Conservation (phyloP, 2,329 filamentous ascomycete species). For the Niveomyces coronatus region DNA sequence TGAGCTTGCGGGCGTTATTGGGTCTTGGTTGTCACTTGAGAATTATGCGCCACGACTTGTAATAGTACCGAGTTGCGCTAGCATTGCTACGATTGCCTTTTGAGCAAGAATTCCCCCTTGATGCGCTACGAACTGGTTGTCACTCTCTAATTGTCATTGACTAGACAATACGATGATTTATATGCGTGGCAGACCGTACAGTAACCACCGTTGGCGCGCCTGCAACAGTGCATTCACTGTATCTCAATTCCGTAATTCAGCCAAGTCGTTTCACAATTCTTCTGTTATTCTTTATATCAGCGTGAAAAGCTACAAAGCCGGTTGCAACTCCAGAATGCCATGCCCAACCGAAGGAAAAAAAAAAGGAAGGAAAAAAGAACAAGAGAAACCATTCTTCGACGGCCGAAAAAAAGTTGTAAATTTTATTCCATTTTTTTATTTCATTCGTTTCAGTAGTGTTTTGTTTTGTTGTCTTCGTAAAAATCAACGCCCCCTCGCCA, state of each 20-base stretch:
- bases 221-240: not conserved
- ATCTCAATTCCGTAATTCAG: too few species aligned
- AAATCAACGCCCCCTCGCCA: too few species aligned
- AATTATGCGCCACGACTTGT: conserved; percentile 21
- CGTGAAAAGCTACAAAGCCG: conserved; percentile 35
- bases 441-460: conserved; percentile 8
- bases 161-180: too few species aligned
- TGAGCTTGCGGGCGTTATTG: conserved; percentile 34
- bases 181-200: too few species aligned
- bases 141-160: too few species aligned
- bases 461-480: conserved; percentile 18
- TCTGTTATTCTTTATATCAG: conserved; percentile 18
- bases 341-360: conserved; percentile 28
- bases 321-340: conserved; percentile 37
- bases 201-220: not conserved
- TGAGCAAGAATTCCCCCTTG: too few species aligned
- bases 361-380: too few species aligned
- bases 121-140: too few species aligned
- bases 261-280: conserved; percentile 9
- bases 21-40: conserved; percentile 22
- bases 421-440: conserved; percentile 4
- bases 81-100: too few species aligned
- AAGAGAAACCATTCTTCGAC: conserved; percentile 27
- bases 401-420: conserved; percentile 20
- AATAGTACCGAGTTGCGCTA: too few species aligned